Conservation (phyloP, 2,329 filamentous ascomycete species). For the Botrytis elliptica region DNA sequence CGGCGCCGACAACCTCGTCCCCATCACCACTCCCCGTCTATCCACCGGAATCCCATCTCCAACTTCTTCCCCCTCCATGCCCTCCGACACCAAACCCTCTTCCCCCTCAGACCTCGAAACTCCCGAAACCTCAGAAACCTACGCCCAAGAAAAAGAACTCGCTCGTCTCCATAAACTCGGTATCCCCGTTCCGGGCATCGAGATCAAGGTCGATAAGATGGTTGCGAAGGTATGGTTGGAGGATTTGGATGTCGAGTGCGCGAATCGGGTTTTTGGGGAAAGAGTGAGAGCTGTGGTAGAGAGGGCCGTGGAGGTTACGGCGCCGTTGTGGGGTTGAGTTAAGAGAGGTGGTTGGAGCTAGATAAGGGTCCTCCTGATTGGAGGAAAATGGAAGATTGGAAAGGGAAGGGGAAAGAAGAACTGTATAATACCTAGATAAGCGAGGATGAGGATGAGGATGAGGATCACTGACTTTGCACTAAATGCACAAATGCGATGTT, state of each 20-base stretch:
- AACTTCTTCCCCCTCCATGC: background rate
- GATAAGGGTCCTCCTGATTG: background rate
- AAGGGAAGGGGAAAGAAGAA: background rate
- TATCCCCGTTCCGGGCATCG: slow-evolving; percentile 85
- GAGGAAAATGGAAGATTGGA: background rate
- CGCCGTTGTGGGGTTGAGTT: slow-evolving; percentile 56
- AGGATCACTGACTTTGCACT: background rate
- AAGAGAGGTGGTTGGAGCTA: background rate
- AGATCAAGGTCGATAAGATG: slow-evolving; percentile 85
- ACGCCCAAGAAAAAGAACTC: slow-evolving; percentile 59
- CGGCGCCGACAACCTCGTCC: slow-evolving; percentile 75
- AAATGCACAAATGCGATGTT: background rate
- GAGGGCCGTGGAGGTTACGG: slow-evolving; percentile 81
- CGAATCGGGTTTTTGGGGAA: slow-evolving; percentile 74
- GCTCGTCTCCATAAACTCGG: slow-evolving; percentile 77
- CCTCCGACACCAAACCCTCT: background rate
- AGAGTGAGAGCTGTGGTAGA: slow-evolving; percentile 88
- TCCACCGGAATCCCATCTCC: slow-evolving; percentile 15
- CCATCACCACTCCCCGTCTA: slow-evolving; percentile 66
- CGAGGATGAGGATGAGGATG: background rate
- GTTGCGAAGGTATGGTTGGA: slow-evolving; percentile 90
- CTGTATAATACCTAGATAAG: background rate
- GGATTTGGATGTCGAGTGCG: slow-evolving; percentile 84
- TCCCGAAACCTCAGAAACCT: slow-evolving; percentile 24
- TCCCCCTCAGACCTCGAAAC: background rate